These are phyloP conservation scores for Cryphonectria japonica DNA, from an alignment of 2,329 filamentous ascomycete species.

Conservation along the genomic window DNA sequence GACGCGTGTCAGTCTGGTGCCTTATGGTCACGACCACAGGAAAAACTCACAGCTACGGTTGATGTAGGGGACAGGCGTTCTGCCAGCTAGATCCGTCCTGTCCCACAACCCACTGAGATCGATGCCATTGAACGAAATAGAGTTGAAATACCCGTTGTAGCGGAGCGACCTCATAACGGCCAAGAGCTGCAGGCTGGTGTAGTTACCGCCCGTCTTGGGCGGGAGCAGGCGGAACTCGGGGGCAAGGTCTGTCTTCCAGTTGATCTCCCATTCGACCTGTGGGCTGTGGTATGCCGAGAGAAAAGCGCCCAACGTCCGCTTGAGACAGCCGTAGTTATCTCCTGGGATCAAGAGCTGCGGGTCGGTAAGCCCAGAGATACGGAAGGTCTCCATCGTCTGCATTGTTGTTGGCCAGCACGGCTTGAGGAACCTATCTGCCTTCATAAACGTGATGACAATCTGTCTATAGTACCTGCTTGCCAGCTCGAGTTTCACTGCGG, in stretches of 20 bases:
- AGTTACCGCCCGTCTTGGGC: conserved; percentile 42
- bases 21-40: conserved; percentile 15
- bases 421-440: conserved; percentile 58
- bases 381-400: conserved; percentile 56
- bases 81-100: conserved; percentile 48
- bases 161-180: conserved; percentile 60
- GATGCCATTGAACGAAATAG: conserved; percentile 58
- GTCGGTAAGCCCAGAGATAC: conserved; percentile 55
- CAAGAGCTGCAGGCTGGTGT: conserved; percentile 57
- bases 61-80: conserved; percentile 53
- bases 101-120: conserved; percentile 50
- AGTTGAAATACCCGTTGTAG: conserved; percentile 64
- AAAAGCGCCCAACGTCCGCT: conserved; percentile 59
- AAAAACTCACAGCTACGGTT: conserved; percentile 53
- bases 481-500: conserved; percentile 44
- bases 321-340: conserved; percentile 57
- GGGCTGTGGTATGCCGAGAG: conserved; percentile 55
- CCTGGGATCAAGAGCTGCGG: conserved; percentile 58
- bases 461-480: conserved; percentile 58
- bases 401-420: conserved; percentile 62
- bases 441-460: conserved; percentile 58
- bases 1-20: conserved; percentile 29
- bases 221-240: conserved; percentile 59
- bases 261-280: conserved; percentile 56
- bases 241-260: conserved; percentile 50